phyloP scores from a whole-genome alignment of 305 asterid species.

The Euphrasia arctica region DNA sequence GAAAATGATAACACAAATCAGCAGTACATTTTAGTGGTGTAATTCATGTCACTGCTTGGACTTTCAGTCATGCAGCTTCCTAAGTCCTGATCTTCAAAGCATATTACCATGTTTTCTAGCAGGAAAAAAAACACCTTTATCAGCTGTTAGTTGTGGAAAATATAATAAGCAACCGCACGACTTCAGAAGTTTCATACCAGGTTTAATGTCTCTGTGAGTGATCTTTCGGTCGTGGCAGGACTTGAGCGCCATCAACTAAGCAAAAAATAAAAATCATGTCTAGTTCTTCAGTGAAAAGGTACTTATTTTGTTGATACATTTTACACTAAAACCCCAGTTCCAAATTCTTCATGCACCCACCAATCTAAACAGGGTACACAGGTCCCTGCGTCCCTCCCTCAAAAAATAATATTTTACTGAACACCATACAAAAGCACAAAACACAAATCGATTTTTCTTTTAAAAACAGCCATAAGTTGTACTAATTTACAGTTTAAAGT shows the following conservation, averaged over 20 bases:
- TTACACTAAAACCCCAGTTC: background rate
- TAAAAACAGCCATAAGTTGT: background rate
- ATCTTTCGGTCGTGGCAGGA: constrained; percentile 94
- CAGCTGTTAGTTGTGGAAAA: constrained; percentile 24
- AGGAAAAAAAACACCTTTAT: constrained; percentile 28
- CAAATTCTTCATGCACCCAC: too few relatives aligned
- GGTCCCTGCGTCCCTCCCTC: too few relatives aligned
- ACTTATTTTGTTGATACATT: background rate
- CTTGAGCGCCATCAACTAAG: constrained; percentile 86
- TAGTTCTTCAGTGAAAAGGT: constrained; percentile 25
- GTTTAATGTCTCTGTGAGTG: constrained; percentile 97
- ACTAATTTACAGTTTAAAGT: background rate
- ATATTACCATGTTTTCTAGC: constrained; percentile 93
- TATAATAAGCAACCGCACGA: constrained; percentile 17
- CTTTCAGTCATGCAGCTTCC: constrained; percentile 79
- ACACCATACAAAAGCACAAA: too few relatives aligned
- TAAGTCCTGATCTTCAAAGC: constrained; percentile 78
- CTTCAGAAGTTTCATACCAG: constrained; percentile 55
- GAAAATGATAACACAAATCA: constrained; percentile 15
- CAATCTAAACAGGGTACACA: too few relatives aligned
- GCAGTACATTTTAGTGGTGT: constrained; percentile 71
- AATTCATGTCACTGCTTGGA: constrained; percentile 59
- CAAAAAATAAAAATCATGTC: constrained; percentile 29
- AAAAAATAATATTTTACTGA: too few relatives aligned
- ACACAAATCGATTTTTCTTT: too few relatives aligned